Percentiles rank a stretch among this genome's conserved stretches.
These are phyloP conservation scores for Isoetes engelmannii DNA, from an alignment of 83 land plant genomes.

Conservation along the genomic window DNA sequence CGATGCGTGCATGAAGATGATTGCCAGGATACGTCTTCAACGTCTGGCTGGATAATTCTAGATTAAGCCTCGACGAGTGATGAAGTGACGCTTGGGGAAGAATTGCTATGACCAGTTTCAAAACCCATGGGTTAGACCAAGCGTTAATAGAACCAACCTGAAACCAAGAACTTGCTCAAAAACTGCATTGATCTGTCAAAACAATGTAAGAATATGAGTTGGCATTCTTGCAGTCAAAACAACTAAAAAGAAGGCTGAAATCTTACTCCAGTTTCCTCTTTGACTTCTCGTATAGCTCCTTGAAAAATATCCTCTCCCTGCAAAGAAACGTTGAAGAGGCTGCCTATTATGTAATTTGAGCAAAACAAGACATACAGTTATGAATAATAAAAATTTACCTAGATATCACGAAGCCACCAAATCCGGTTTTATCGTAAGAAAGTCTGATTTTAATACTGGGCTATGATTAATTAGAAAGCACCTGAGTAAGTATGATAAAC, in stretches of 20 bases:
- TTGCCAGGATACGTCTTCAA: background rate
- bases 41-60: background rate
- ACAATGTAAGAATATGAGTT: background rate
- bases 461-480: too few relatives aligned
- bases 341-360: too few relatives aligned
- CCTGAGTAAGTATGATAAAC: too few relatives aligned
- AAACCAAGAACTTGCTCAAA: slow-evolving; percentile 66
- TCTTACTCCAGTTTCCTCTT: slow-evolving; percentile 89
- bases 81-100: background rate
- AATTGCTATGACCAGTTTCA: background rate
- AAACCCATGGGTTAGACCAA: background rate
- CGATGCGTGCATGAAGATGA: background rate
- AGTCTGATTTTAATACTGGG: too few relatives aligned
- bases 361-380: too few relatives aligned
- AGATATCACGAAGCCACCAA: too few relatives aligned
- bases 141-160: slow-evolving; percentile 32
- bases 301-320: slow-evolving; percentile 77
- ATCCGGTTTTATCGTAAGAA: too few relatives aligned
- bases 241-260: background rate
- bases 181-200: slow-evolving; percentile 52
- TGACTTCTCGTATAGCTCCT: slow-evolving; percentile 77
- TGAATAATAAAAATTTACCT: too few relatives aligned
- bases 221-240: background rate
- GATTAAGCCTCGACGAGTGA: background rate
- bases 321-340: background rate